Base-by-base conservation (phyloP, 1,284 basidiomycete species). In the Ganoderma boninense region DNA sequence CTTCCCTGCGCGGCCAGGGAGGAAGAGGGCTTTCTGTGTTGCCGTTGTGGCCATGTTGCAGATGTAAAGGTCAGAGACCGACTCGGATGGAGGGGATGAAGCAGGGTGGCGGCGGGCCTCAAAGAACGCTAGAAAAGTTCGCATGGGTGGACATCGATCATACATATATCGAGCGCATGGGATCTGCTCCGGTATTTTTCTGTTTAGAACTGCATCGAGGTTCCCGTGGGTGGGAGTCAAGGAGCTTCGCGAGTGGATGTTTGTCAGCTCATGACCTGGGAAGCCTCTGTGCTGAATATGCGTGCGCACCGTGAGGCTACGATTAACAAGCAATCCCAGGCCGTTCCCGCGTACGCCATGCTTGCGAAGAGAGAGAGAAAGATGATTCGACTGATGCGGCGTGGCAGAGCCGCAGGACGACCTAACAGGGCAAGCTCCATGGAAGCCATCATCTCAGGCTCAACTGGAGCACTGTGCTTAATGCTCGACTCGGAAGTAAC, bases 11-110 rank as follows among this genome's bases (percentile, higher is more conserved):
- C 74, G 70, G 4, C 66, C 69, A 1, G 66, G 70, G 56, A 80
- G 70, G 1, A 76, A 20, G 11, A 80, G 75, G 14, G 80, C 77
- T 57, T 79, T 78, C 69, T 77, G 80, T 0, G 64, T 65, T 23
- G 20, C 3, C 4, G 14, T 16, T 4, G 52, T 26, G 40, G 64
- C 20, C 64, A 65, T 65, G 42, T 42, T 29, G n/a, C 11, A 11
- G 42, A 26, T 18, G 38, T 40, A 20, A 42, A 38, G n/a, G n/a
- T 42, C 23, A 26, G 23, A 26, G n/a, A n/a, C 20, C 16, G 29
- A 7, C 18, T n/a, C 2, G 8, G 8, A 38, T 16, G 40, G 57
- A 11, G 16, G 59, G 11, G 38, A 20, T 5, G 18, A 35, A 40
- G 32, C 0, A 5, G 57, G 14, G 13, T 38, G 59, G 26, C 16